Conservation (phyloP, 1,139 yeast species). For the Blastobotrys niveus region DNA sequence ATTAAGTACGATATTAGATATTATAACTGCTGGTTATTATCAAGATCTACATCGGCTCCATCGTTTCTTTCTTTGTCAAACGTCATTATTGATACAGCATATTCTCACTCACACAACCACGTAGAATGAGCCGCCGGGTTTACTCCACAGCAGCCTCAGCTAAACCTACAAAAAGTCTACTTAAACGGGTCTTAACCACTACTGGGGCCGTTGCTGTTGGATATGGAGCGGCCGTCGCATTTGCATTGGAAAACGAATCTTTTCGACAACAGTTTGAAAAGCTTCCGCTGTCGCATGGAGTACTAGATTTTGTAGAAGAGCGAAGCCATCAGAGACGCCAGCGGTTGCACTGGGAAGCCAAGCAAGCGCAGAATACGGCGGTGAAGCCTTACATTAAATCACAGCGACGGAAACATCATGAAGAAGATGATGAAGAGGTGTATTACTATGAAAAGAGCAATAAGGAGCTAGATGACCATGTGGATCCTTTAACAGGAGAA, state of each 20-base stretch:
- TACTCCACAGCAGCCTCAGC: background rate
- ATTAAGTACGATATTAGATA: too few species aligned
- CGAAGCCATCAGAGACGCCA: slow-evolving; percentile 22
- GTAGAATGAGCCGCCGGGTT: too few species aligned
- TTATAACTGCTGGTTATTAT: too few species aligned
- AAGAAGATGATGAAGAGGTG: slow-evolving; percentile 9
- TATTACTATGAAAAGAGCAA: background rate
- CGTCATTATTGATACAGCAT: too few species aligned
- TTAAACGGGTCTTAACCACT: too few species aligned
- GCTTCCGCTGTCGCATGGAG: slow-evolving; percentile 23
- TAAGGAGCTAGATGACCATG: slow-evolving; percentile 13
- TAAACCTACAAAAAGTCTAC: background rate
- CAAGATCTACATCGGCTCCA: too few species aligned
- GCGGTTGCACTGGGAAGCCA: slow-evolving; percentile 18
- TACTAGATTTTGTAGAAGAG: slow-evolving; percentile 29
- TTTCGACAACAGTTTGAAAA: slow-evolving; percentile 20
- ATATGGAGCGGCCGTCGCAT: slow-evolving; percentile 6
- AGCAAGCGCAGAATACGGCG: slow-evolving; percentile 10
- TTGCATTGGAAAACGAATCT: slow-evolving; percentile 13
- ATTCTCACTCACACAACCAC: too few species aligned
- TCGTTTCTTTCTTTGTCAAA: too few species aligned
- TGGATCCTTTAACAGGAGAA: slow-evolving; percentile 28
- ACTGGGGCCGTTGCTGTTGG: background rate
- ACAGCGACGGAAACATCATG: slow-evolving; percentile 11
- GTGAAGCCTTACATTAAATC: slow-evolving; percentile 22